Percentiles rank a stretch among this genome's conserved stretches.
Evolutionary conservation across 129 eudicot genomes (phyloP).

Genomic region (Saussurea involucrata): DNA sequence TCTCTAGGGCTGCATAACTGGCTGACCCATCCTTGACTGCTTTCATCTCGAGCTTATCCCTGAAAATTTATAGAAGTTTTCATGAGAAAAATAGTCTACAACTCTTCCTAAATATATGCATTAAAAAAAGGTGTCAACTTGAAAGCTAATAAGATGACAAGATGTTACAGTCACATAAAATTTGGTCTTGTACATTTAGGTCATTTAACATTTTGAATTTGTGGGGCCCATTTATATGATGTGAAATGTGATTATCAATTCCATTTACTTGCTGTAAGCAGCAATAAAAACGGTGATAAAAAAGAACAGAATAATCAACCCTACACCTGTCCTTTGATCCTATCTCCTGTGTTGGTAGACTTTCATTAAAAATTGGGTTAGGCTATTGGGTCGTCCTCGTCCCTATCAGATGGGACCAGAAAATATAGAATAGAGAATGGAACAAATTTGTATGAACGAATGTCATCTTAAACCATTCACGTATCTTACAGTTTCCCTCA

Average conservation of each 20-base stretch:
- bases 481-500: too few relatives aligned
- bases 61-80: slow-evolving; percentile 20
- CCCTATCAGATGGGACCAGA: too few relatives aligned
- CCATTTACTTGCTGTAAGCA: not conserved
- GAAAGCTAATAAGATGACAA: not conserved
- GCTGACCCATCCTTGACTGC: slow-evolving; percentile 82
- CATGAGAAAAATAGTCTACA: not conserved
- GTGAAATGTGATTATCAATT: not conserved
- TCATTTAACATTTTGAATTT: not conserved
- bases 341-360: too few relatives aligned
- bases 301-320: too few relatives aligned
- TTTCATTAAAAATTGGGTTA: too few relatives aligned
- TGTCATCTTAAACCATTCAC: too few relatives aligned
- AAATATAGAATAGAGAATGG: not conserved
- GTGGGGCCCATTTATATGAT: not conserved
- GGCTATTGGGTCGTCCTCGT: too few relatives aligned
- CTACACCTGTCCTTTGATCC: too few relatives aligned
- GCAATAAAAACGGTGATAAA: not conserved
- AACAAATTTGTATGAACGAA: too few relatives aligned
- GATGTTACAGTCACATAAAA: not conserved
- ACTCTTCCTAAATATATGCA: not conserved
- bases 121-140: not conserved
- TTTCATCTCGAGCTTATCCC: slow-evolving; percentile 93
- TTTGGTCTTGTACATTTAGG: not conserved
- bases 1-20: slow-evolving; percentile 94